Conservation (phyloP, 495 filamentous ascomycete species). For the Ascobolus immersus region DNA sequence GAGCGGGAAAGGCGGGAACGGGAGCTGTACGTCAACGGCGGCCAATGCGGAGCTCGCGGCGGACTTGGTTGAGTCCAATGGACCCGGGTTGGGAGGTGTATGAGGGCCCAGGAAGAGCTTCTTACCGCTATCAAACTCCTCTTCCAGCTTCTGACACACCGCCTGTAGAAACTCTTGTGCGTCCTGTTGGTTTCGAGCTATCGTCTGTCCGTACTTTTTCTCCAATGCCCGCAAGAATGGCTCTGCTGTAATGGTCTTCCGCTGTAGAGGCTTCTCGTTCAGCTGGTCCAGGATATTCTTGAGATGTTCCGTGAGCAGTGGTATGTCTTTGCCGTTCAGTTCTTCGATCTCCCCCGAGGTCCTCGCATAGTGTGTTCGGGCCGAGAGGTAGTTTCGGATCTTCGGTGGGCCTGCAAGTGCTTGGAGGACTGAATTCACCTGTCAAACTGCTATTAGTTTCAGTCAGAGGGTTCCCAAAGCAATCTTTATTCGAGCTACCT, state of each 20-base stretch:
- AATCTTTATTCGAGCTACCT: no score
- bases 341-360: conserved; percentile 6
- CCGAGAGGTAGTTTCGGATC: conserved; percentile 49
- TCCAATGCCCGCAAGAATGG: conserved; percentile 61
- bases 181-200: conserved; percentile 88
- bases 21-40: no score
- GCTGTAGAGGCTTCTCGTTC: conserved; percentile 81
- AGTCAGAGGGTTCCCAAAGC: no score
- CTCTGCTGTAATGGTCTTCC: conserved; percentile 72
- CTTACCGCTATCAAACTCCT: conserved; percentile 51
- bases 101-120: conserved; percentile 4
- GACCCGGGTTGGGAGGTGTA: no score
- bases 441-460: no score
- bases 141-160: conserved; percentile 67
- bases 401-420: conserved; percentile 85
- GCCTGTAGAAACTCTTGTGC: conserved; percentile 96
- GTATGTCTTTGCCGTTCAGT: conserved; percentile 7
- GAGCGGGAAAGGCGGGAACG: no score
- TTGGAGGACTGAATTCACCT: conserved; percentile 87
- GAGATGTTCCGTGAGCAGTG: conserved; percentile 50
- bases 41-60: neutral
- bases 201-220: conserved; percentile 59
- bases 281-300: conserved; percentile 82
- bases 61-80: neutral
- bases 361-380: conserved; percentile 11